Conservation (phyloP, 2,329 filamentous ascomycete genomes). For the Microcyclosporella mali region DNA sequence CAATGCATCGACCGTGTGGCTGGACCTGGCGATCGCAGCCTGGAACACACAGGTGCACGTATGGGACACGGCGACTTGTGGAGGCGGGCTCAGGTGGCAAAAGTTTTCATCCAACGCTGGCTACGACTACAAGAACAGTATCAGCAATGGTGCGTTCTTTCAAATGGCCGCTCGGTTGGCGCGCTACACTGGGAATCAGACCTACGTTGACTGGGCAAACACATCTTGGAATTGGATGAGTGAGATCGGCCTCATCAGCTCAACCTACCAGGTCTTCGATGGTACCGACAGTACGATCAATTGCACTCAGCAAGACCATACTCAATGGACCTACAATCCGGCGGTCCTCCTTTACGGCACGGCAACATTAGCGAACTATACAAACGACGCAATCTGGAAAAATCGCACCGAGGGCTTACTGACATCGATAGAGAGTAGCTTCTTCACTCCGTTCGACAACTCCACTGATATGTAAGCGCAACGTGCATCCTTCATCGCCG, state of each 20-base stretch:
- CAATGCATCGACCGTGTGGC: slow-evolving; percentile 55
- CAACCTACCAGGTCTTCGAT: slow-evolving; percentile 49
- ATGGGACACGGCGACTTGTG: slow-evolving; percentile 62
- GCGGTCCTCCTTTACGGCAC: slow-evolving; percentile 51
- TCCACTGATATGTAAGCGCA: slow-evolving; percentile 41
- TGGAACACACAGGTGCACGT: slow-evolving; percentile 71
- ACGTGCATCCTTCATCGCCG: too few species aligned
- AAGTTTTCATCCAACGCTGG: slow-evolving; percentile 72
- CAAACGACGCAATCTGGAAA: slow-evolving; percentile 49
- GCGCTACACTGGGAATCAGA: slow-evolving; percentile 70
- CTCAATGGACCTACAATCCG: slow-evolving; percentile 54
- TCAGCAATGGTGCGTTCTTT: slow-evolving; percentile 54
- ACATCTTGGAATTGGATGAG: slow-evolving; percentile 56
- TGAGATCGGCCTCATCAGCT: slow-evolving; percentile 46
- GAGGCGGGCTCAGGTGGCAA: slow-evolving; percentile 78
- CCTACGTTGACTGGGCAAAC: slow-evolving; percentile 70
- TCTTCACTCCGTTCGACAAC: slow-evolving; percentile 51
- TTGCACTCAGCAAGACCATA: slow-evolving; percentile 47
- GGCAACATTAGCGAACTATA: slow-evolving; percentile 52
- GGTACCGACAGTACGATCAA: slow-evolving; percentile 47
- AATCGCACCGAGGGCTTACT: slow-evolving; percentile 55
- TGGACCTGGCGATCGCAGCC: slow-evolving; percentile 69
- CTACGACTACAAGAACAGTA: slow-evolving; percentile 53
- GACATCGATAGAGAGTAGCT: slow-evolving; percentile 38
- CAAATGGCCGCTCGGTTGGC: slow-evolving; percentile 62